Percentiles rank a stretch among this genome's conserved stretches.
Conservation (phyloP, 192 early-diverging fungal species). For the Podila epigama region DNA sequence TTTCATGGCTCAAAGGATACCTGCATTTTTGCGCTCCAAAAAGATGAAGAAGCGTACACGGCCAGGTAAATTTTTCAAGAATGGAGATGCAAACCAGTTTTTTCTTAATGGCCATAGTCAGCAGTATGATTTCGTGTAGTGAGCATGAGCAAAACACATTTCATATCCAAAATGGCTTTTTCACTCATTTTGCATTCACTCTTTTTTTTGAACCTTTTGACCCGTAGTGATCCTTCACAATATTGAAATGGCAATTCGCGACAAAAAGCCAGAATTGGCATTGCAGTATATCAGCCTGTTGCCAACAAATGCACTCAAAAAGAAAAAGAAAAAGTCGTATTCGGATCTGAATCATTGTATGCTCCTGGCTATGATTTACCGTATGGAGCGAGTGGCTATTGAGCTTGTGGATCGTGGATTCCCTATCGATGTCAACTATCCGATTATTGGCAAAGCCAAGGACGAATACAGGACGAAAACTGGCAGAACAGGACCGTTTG, state of each 20-base stretch:
- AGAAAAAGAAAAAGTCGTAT: slow-evolving; percentile 54
- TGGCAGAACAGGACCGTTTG: slow-evolving; percentile 45
- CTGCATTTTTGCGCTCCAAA: slow-evolving; percentile 39
- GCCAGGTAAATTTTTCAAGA: slow-evolving; percentile 13
- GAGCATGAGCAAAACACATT: too few relatives aligned
- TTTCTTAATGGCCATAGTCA: too few relatives aligned
- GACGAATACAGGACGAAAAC: slow-evolving; percentile 44
- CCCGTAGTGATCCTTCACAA: slow-evolving; percentile 49
- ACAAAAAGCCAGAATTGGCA: slow-evolving; percentile 49
- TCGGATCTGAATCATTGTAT: slow-evolving; percentile 46
- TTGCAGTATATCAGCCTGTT: slow-evolving; percentile 44
- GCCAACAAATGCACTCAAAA: slow-evolving; percentile 44
- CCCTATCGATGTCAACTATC: slow-evolving; percentile 51
- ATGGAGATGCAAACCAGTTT: not conserved
- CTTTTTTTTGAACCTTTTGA: too few relatives aligned
- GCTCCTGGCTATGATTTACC: slow-evolving; percentile 52
- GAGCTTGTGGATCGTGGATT: slow-evolving; percentile 51
- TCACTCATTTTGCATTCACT: too few relatives aligned
- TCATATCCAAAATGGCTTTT: too few relatives aligned
- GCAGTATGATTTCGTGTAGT: too few relatives aligned
- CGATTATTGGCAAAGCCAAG: slow-evolving; percentile 40
- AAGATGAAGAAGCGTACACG: slow-evolving; percentile 42
- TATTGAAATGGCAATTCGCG: slow-evolving; percentile 49
- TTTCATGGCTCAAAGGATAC: slow-evolving; percentile 43
- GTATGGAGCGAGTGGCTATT: slow-evolving; percentile 51